A percentile compares a stretch with the other conserved stretches of the same genome.
Evolutionary conservation across 2,329 filamentous ascomycete genomes (phyloP).

Genomic region (Sporothrix variecibatus): DNA sequence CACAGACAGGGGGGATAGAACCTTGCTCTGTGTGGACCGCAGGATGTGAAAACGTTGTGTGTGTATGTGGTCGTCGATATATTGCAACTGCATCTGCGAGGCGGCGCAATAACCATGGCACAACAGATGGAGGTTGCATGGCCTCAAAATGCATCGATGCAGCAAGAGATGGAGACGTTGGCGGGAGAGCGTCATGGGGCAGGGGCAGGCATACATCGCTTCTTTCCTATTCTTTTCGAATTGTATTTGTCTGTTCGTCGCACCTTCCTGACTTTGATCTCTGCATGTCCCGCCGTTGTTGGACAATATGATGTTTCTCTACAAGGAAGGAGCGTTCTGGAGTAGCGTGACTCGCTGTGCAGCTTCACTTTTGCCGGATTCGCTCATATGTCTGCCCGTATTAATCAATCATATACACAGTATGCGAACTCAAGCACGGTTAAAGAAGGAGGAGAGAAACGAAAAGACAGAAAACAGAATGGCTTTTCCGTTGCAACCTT

Average conservation of each 20-base stretch:
- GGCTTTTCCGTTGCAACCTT: background rate
- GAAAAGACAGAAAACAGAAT: background rate
- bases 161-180: background rate
- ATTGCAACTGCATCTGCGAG: background rate
- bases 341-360: background rate
- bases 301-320: background rate
- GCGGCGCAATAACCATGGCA: background rate
- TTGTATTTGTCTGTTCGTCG: background rate
- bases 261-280: background rate
- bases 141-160: background rate
- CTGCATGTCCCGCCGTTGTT: background rate
- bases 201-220: background rate
- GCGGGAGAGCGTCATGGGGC: slow-evolving; percentile 3
- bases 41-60: background rate
- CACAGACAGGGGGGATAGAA: background rate
- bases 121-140: slow-evolving; percentile 1
- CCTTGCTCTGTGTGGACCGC: background rate
- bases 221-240: slow-evolving; percentile 1
- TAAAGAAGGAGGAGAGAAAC: background rate
- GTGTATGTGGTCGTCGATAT: background rate
- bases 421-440: background rate
- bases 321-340: background rate
- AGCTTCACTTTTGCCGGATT: slow-evolving; percentile 2
- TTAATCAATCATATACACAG: background rate
- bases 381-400: background rate